phyloP scores from a whole-genome alignment of 805 yeast species.

The Schizosaccharomyces cryophilus region DNA sequence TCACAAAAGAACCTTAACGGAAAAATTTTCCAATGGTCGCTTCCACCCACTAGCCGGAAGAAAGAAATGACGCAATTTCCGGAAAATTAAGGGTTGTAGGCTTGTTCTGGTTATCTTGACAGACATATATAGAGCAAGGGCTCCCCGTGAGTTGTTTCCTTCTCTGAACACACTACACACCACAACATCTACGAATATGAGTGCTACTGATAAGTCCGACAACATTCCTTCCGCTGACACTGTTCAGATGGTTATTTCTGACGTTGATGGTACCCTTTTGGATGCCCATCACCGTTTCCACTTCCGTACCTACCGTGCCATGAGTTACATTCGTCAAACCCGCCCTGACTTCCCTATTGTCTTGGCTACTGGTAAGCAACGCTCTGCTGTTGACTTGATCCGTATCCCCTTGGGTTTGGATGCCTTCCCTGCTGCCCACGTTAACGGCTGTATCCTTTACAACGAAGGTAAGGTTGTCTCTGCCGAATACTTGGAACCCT shows the following conservation, averaged over 20 bases:
- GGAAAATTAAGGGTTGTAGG: too few species aligned
- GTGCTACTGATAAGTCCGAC: not conserved
- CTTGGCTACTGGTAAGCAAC: constrained; percentile 2
- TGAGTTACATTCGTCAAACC: not conserved
- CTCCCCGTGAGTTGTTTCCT: too few species aligned
- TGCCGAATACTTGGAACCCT: not conserved
- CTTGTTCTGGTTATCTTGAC: too few species aligned
- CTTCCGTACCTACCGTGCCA: constrained; percentile 1
- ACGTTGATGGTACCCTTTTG: constrained; percentile 3
- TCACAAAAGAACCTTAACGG: too few species aligned
- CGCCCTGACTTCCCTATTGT: constrained; percentile 1
- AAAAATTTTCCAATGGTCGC: too few species aligned
- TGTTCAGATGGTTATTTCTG: not conserved
- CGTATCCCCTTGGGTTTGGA: constrained; percentile 1
- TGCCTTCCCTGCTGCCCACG: constrained; percentile 1
- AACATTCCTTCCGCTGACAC: not conserved
- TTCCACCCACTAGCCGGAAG: too few species aligned
- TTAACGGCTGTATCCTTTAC: constrained; percentile 1
- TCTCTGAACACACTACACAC: too few species aligned
- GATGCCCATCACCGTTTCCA: constrained; percentile 1
- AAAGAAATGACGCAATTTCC: too few species aligned
- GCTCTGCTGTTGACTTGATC: not conserved
- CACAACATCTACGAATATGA: not conserved
- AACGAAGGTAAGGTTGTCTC: not conserved
- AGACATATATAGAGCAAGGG: too few species aligned